Conservation (phyloP, 1,284 basidiomycete genomes). For the Moesziomyces parantarcticus region DNA sequence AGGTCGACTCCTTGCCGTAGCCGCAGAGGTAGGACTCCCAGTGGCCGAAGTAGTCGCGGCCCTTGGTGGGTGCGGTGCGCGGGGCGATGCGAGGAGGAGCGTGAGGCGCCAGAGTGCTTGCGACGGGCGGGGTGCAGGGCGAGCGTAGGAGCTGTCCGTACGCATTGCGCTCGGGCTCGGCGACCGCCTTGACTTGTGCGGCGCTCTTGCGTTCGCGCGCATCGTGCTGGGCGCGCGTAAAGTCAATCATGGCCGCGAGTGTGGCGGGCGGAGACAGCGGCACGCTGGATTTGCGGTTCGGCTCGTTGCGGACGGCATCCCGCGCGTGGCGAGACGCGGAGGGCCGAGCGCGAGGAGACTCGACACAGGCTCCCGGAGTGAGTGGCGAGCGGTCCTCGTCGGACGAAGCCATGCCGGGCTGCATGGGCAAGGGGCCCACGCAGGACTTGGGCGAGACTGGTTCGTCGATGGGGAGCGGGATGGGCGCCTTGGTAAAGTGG, state of each 20-base stretch:
- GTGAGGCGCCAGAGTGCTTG: background rate
- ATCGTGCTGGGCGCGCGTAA: slow-evolving; percentile 17
- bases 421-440: background rate
- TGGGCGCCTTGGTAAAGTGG: background rate
- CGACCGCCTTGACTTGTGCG: background rate
- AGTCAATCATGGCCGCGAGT: slow-evolving; percentile 27
- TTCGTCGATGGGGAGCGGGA: background rate
- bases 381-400: slow-evolving; percentile 22
- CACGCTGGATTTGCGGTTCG: slow-evolving; percentile 1
- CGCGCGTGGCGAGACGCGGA: slow-evolving; percentile 9
- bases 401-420: slow-evolving; percentile 7
- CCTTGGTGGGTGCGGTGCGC: background rate
- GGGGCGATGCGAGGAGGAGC: slow-evolving; percentile 20
- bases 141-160: slow-evolving; percentile 18
- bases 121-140: slow-evolving; percentile 5
- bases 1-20: slow-evolving; percentile 36
- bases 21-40: slow-evolving; percentile 37
- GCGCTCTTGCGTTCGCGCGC: background rate
- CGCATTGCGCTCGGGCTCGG: slow-evolving; percentile 6
- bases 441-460: slow-evolving; percentile 20
- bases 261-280: slow-evolving; percentile 13
- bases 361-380: slow-evolving; percentile 10
- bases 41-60: slow-evolving; percentile 30
- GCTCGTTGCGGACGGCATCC: slow-evolving; percentile 6
- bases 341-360: background rate